Evolutionary conservation across 805 yeast genomes (phyloP), one percentile per base, ranked within the genome.

Genomic region (Wickerhamia fluorescens): DNA sequence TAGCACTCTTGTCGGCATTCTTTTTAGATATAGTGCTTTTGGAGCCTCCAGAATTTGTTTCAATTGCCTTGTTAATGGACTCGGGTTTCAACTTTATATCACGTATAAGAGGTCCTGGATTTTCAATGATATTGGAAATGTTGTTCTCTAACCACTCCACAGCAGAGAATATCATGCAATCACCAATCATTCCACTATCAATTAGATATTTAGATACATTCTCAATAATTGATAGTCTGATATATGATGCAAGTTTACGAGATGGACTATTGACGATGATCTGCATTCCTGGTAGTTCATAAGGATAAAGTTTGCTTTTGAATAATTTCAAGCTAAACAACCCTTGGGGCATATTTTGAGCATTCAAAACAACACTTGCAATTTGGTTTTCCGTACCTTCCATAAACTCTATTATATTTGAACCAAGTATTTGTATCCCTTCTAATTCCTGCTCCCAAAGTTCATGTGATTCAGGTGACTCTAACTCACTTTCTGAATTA

Each of bases 401-500:
- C 12, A 35, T 24, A 26, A 28, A 38, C n/a, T 30, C 51, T 15
- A 73, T 40, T 13, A 54, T 45, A 12, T 68, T 71, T n/a, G 66
- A 68, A 31, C 75, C 81, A 14, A 85, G 73, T 22, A 78, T 68
- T 13, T 57, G 47, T 34, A 88, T 53, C 27, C 86, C 75, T 34
- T 79, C 86, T 10, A 78, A 46, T 45, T 88, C 96, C 46, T 82
- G 82, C 1, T 58, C 50, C 96, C 96, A 88, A 8, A 71, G 45
- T 4, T 62, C 72, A 15, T 42, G 41, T 5, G 51, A 43, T 2
- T 61, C 65, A 10, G 20, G 20, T 18, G 7, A 10, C n/a, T 55
- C 60, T 6, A 24, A 18, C 7, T 23, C 32, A 7, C 13, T 9
- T 10, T 25, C 34, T 6, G 12, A 12, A 14, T 14, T 11, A 3